Conservation (phyloP, 129 eudicot species). For the Solidago caesia region DNA sequence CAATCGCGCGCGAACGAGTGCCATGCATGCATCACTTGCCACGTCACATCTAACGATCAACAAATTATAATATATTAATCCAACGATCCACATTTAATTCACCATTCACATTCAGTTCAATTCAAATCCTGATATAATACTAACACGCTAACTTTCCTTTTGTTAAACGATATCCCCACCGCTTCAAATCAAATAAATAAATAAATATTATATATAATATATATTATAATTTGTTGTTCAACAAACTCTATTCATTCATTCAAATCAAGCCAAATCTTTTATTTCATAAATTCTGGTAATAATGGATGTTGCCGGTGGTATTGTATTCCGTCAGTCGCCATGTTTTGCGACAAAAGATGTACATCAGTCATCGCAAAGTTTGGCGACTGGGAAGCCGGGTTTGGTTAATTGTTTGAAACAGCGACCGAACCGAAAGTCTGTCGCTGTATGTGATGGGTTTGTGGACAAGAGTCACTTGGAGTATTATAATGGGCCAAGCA, state of each 20-base stretch:
- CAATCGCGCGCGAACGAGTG: slow-evolving; percentile 44
- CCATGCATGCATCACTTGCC: slow-evolving; percentile 28
- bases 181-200: not conserved
- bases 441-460: slow-evolving; percentile 34
- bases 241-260: no score
- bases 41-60: slow-evolving; percentile 38
- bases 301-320: slow-evolving; percentile 57
- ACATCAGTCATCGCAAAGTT: slow-evolving; percentile 1
- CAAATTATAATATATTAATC: not conserved
- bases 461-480: slow-evolving; percentile 52
- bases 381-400: slow-evolving; percentile 3
- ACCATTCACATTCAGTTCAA: slow-evolving; percentile 32
- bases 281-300: not conserved
- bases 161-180: slow-evolving; percentile 7
- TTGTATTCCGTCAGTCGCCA: slow-evolving; percentile 33
- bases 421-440: not conserved
- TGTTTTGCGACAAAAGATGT: slow-evolving; percentile 21
- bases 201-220: no score
- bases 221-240: no score
- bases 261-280: not conserved
- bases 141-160: slow-evolving; percentile 13
- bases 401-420: not conserved
- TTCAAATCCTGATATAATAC: not conserved
- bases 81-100: slow-evolving; percentile 18
- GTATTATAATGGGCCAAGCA: slow-evolving; percentile 41